Evolutionary conservation across 2,329 filamentous ascomycete genomes (phyloP).

Genomic region (Colletotrichum navitas): DNA sequence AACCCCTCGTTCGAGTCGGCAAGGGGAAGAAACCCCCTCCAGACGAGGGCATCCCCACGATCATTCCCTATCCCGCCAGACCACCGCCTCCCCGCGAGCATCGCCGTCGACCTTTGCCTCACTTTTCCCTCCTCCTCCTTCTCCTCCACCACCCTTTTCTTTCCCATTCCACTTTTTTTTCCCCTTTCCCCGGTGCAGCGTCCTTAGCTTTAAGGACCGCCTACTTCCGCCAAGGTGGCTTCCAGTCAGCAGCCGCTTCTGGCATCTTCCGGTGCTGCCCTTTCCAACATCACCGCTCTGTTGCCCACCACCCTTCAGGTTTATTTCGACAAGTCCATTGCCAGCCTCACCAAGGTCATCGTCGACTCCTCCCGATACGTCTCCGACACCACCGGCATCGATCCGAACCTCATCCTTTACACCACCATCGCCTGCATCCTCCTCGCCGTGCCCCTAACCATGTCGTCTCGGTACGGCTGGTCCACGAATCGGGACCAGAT

Average conservation of each 20-base stretch:
- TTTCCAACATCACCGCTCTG: constrained; percentile 69
- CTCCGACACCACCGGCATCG: constrained; percentile 63
- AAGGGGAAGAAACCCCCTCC: constrained; percentile 19
- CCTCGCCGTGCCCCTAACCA: constrained; percentile 63
- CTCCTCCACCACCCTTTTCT: constrained; percentile 19
- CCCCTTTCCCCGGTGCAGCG: constrained; percentile 30
- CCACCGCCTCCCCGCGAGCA: constrained; percentile 16
- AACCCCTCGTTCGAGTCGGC: constrained; percentile 24
- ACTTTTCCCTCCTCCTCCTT: constrained; percentile 41
- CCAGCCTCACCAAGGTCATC: constrained; percentile 62
- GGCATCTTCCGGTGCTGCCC: constrained; percentile 74
- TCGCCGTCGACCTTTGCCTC: constrained; percentile 30
- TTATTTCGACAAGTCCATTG: constrained; percentile 67
- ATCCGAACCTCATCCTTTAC: constrained; percentile 62
- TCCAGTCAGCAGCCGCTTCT: constrained; percentile 66
- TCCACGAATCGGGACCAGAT: constrained; percentile 59
- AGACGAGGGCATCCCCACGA: constrained; percentile 40
- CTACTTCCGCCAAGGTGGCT: constrained; percentile 69
- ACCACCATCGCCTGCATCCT: constrained; percentile 63
- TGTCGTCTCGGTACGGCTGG: constrained; percentile 70
- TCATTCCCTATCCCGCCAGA: constrained; percentile 20
- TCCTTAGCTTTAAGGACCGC: constrained; percentile 45
- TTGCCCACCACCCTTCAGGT: constrained; percentile 61
- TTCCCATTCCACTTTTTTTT: constrained; percentile 17
- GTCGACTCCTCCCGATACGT: constrained; percentile 65